Conservation (phyloP, 106 monocot species). For the Dendrobium officinale region DNA sequence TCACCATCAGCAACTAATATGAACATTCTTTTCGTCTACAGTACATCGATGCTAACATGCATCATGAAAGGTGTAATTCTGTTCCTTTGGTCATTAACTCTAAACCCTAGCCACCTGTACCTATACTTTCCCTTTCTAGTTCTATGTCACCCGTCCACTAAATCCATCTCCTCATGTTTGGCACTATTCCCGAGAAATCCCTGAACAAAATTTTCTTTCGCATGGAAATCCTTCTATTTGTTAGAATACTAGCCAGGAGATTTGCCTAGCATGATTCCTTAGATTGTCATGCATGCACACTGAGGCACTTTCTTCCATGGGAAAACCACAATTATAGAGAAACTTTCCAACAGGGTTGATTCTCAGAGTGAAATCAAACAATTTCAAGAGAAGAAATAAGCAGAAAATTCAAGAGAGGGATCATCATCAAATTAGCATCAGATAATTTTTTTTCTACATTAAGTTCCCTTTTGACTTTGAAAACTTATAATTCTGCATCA, state of each 20-base stretch:
- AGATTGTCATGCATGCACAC: not conserved
- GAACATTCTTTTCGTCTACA: not conserved
- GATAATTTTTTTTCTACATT: not conserved
- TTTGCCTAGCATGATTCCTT: not conserved
- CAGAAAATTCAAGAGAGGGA: too few relatives aligned
- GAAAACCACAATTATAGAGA: not conserved
- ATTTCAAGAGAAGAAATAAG: too few relatives aligned
- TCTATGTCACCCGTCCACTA: too few relatives aligned
- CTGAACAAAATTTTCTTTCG: not conserved
- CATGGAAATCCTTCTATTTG: not conserved
- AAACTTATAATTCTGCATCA: not conserved
- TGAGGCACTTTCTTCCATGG: not conserved
- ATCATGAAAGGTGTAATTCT: too few relatives aligned
- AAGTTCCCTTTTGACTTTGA: not conserved
- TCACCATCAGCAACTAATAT: not conserved
- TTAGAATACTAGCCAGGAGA: not conserved
- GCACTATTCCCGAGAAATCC: not conserved
- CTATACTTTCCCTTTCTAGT: too few relatives aligned
- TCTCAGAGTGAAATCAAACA: too few relatives aligned
- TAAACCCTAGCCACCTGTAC: too few relatives aligned
- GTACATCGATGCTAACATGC: too few relatives aligned
- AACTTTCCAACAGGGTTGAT: not conserved
- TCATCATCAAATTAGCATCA: too few relatives aligned
- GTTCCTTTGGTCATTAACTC: too few relatives aligned
- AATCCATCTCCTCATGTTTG: not conserved